These are phyloP conservation scores for Aspergillus nomiae DNA, from an alignment of 2,329 filamentous ascomycete genomes.

Conservation along the genomic window DNA sequence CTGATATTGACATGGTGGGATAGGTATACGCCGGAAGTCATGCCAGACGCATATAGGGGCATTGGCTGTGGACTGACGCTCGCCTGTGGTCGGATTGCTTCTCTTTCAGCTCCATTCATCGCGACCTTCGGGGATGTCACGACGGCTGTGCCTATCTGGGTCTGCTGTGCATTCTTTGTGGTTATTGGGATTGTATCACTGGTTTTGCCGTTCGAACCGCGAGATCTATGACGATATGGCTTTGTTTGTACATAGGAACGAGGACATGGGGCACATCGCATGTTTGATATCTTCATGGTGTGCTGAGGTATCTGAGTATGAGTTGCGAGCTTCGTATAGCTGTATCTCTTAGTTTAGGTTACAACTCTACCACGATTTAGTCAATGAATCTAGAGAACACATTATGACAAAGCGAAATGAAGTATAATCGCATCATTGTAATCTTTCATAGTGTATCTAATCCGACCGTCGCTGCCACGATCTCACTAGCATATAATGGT, in stretches of 20 bases:
- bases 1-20: background rate
- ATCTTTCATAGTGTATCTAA: no score
- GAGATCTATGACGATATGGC: background rate
- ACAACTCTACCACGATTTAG: background rate
- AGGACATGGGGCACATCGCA: background rate
- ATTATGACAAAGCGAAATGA: background rate
- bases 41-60: background rate
- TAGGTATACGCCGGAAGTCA: background rate
- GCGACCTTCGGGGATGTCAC: background rate
- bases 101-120: constrained; percentile 32
- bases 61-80: background rate
- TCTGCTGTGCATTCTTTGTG: background rate
- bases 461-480: no score
- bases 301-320: background rate
- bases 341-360: background rate
- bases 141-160: background rate
- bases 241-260: background rate
- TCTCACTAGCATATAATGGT: no score
- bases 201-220: background rate
- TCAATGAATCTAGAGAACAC: background rate
- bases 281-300: background rate
- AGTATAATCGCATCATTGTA: background rate
- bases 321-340: background rate
- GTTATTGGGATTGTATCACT: background rate
- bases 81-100: background rate